Evolutionary conservation across 345 rosid species (phyloP), one percentile per base, ranked within the genome.

Genomic region (Eucalyptus lansdowneana): DNA sequence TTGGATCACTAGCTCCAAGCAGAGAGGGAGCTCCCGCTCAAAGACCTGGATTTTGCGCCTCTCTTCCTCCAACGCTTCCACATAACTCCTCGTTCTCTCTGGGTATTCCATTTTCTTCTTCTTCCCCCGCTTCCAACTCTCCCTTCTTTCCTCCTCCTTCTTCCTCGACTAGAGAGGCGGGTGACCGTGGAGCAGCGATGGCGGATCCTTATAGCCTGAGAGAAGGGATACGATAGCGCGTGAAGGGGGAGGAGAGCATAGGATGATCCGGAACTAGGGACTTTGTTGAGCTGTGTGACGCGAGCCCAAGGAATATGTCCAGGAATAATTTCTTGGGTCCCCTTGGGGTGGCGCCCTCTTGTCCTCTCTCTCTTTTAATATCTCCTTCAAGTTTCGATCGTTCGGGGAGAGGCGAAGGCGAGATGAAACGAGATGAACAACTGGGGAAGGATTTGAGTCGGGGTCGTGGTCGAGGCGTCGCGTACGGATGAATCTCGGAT

Each of bases 1-100:
- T 86, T 86, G 80, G 50, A 69, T 86, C 12, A 90, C 91, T n/a
- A 90, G 69, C 65, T 90, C 89, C 93, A 93, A 89, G 92, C 94
- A 94, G 58, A 94, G 93, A 50, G 95, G 95, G 14, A 94, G 91
- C 91, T 94, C 93, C 45, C 94, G 93, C 62, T 86, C 92, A 53
- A 94, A 93, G 14, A 93, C 93, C 42, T 92, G 93, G 89, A 94
- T 94, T 91, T 94, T 94, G 37, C 88, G 89, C 92, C 89, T 69
- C 90, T 94, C 95, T 21, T 91, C 93, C 72, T 92, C 92, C n/a
- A 94, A 88, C 13, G 89, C 92, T 22, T 90, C 89, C 58, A 94
- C 40, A 80, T 93, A 94, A 22, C 88, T 88, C 67, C 90, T 90
- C 69, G 91, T 58, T 80, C 89, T 90, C 86, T 90, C 90, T 24